Percentiles rank a stretch among this genome's conserved stretches.
Conservation (phyloP, 139 green algal genomes). For the Picochlorum sp. region DNA sequence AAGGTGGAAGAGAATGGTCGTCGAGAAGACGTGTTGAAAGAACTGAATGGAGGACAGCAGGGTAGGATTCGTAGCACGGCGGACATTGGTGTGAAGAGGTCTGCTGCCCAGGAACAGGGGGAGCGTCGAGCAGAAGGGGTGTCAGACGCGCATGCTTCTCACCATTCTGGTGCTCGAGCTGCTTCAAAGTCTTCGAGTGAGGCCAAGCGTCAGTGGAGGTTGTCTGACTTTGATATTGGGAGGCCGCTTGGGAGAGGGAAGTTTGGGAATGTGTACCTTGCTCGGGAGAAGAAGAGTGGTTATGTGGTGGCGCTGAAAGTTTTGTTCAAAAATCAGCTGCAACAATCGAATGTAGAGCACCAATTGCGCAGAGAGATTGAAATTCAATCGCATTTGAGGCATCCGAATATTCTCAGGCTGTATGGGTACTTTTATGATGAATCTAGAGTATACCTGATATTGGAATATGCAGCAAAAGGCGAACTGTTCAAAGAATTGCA, state of each 20-base stretch:
- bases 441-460: conserved; percentile 93
- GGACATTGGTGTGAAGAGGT: no score
- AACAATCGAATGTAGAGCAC: conserved; percentile 92
- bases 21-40: no score
- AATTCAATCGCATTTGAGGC: conserved; percentile 95
- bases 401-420: conserved; percentile 96
- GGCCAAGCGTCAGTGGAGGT: conserved; percentile 52
- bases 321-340: conserved; percentile 95
- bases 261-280: conserved; percentile 99
- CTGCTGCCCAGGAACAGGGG: no score
- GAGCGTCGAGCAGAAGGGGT: no score
- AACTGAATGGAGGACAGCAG: no score
- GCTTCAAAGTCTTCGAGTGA: no score
- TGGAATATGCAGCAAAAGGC: conserved; percentile 89
- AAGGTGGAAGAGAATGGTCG: no score
- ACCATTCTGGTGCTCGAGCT: no score
- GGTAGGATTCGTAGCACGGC: no score
- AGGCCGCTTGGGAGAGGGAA: conserved; percentile 91
- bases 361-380: conserved; percentile 96
- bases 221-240: conserved; percentile 97
- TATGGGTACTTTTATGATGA: conserved; percentile 92
- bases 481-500: conserved; percentile 98
- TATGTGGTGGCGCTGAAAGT: conserved; percentile 97
- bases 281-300: conserved; percentile 80
- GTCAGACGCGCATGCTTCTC: no score